Percentiles rank a stretch among this genome's conserved stretches.
These are phyloP conservation scores for Rhododendron williamsianum DNA, from an alignment of 148 eudicot species.

Conservation along the genomic window DNA sequence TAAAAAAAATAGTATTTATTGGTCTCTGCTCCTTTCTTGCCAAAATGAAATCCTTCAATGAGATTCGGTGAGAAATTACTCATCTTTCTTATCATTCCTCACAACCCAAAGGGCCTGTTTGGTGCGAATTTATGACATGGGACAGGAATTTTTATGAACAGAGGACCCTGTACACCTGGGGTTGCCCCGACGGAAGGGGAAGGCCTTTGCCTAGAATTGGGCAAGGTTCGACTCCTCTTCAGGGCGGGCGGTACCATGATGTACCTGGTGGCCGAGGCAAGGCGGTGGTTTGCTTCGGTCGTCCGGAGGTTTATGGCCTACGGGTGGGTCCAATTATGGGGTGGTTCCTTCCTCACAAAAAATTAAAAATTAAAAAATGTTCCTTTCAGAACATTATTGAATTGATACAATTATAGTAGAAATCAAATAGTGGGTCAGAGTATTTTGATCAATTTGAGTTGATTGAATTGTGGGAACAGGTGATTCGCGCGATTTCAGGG, in stretches of 20 bases:
- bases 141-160: neutral
- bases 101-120: neutral
- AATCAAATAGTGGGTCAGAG: neutral
- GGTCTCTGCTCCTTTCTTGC: neutral
- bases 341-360: too few species aligned
- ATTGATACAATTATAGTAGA: neutral
- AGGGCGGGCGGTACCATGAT: too few species aligned
- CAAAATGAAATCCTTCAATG: neutral
- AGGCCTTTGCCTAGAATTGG: too few species aligned
- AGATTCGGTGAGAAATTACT: neutral
- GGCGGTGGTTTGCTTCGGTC: too few species aligned
- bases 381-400: neutral
- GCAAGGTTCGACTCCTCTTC: too few species aligned
- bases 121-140: neutral
- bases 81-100: neutral
- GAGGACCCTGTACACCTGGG: neutral
- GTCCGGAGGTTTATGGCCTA: too few species aligned
- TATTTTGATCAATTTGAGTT: neutral
- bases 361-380: too few species aligned
- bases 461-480: constrained; percentile 27
- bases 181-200: neutral
- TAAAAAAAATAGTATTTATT: too few species aligned
- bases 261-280: too few species aligned
- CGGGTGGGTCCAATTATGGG: too few species aligned
- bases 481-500: constrained; percentile 45